Percentiles rank a stretch among this genome's conserved stretches.
These are phyloP conservation scores for Boletus bicolor DNA, from an alignment of 768 basidiomycete genomes.

Conservation along the genomic window DNA sequence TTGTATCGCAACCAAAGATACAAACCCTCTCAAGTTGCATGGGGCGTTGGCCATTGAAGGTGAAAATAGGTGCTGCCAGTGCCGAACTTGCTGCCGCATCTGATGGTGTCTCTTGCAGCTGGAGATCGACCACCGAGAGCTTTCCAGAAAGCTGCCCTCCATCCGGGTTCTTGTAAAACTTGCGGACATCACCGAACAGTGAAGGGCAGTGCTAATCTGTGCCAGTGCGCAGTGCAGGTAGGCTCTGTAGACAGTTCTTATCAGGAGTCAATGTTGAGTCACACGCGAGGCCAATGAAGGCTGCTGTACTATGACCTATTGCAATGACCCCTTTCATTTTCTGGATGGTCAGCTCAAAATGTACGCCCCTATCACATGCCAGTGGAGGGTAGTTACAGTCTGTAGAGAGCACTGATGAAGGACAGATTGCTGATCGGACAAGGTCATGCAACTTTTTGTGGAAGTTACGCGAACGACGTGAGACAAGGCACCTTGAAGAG, in stretches of 20 bases:
- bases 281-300: not conserved
- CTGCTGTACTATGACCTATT: conserved; percentile 42
- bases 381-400: conserved; percentile 38
- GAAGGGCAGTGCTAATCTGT: conserved; percentile 59
- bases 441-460: conserved; percentile 2
- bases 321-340: conserved; percentile 59
- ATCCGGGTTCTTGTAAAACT: conserved; percentile 63
- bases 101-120: conserved; percentile 51
- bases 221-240: conserved; percentile 69
- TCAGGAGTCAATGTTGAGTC: not conserved
- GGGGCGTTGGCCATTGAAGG: conserved; percentile 56
- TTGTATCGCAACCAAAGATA: conserved; percentile 49
- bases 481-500: not conserved
- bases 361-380: conserved; percentile 46
- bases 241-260: conserved; percentile 63
- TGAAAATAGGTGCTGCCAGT: conserved; percentile 54
- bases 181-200: conserved; percentile 61
- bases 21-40: conserved; percentile 46
- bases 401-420: conserved; percentile 43
- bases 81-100: conserved; percentile 41
- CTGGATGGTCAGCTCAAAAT: conserved; percentile 59
- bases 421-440: too few species aligned
- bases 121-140: conserved; percentile 24
- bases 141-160: conserved; percentile 50
- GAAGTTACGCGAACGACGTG: conserved; percentile 13